phyloP scores from a whole-genome alignment of 2,329 filamentous ascomycete species.

The Gaeumannomyces tritici region DNA sequence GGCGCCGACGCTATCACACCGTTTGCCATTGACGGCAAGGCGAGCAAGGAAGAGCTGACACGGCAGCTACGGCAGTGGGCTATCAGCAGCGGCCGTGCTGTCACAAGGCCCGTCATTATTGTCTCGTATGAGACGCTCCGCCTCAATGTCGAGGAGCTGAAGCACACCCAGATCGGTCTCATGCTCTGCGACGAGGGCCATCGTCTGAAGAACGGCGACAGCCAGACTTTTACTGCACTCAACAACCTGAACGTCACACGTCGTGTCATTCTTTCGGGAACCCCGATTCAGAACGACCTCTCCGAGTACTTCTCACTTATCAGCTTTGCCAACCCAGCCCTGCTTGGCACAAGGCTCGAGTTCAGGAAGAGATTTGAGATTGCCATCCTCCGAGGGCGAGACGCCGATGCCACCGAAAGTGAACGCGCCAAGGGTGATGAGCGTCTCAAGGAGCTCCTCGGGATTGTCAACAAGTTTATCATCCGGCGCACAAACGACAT shows the following conservation, averaged over 20 bases:
- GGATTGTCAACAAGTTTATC: slow-evolving; percentile 93
- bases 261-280: slow-evolving; percentile 90
- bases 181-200: slow-evolving; percentile 96
- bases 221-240: slow-evolving; percentile 84
- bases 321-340: slow-evolving; percentile 90
- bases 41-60: slow-evolving; percentile 84
- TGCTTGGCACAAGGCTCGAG: slow-evolving; percentile 79
- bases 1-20: slow-evolving; percentile 83
- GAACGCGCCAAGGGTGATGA: slow-evolving; percentile 79
- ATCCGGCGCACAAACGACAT: slow-evolving; percentile 97
- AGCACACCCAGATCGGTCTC: slow-evolving; percentile 80
- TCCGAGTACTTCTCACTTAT: slow-evolving; percentile 95
- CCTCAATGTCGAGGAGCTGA: slow-evolving; percentile 82
- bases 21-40: slow-evolving; percentile 95
- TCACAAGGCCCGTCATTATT: slow-evolving; percentile 89
- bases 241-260: slow-evolving; percentile 85
- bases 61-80: slow-evolving; percentile 91
- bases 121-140: slow-evolving; percentile 96
- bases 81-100: slow-evolving; percentile 77
- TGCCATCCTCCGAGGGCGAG: slow-evolving; percentile 82
- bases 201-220: slow-evolving; percentile 92
- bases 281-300: slow-evolving; percentile 96
- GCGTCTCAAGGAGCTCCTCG: slow-evolving; percentile 69
- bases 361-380: slow-evolving; percentile 93
- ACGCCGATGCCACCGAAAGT: slow-evolving; percentile 77